Evolutionary conservation across 805 yeast genomes (phyloP).

Genomic region (Metschnikowia amazonensis): DNA sequence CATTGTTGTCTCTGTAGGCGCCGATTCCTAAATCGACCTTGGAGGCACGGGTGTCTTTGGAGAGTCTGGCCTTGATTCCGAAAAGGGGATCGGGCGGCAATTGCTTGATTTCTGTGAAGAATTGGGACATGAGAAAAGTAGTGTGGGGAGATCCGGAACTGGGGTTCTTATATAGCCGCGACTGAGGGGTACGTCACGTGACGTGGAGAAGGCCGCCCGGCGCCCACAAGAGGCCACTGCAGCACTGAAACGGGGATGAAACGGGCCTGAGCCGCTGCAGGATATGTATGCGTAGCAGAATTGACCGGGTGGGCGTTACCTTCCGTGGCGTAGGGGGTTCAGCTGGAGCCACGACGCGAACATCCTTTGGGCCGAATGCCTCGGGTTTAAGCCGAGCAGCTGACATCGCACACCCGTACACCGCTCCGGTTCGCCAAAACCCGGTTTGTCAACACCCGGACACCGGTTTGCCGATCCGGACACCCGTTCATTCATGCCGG

Average conservation of each 20-base stretch:
- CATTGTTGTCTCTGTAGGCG: slow-evolving; percentile 65
- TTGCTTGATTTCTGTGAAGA: slow-evolving; percentile 50
- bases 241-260: too few relatives aligned
- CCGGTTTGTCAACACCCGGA: too few relatives aligned
- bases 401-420: neutral
- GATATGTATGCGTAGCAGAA: too few relatives aligned
- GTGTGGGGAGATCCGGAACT: neutral
- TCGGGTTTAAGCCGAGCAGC: slow-evolving; percentile 1
- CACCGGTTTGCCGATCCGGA: too few relatives aligned
- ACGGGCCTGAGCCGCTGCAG: too few relatives aligned
- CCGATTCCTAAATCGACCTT: slow-evolving; percentile 90
- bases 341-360: neutral
- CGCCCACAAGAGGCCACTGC: too few relatives aligned
- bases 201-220: too few relatives aligned
- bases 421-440: neutral
- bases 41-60: slow-evolving; percentile 51
- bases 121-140: slow-evolving; percentile 27
- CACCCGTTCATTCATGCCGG: too few relatives aligned
- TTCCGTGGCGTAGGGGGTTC: too few relatives aligned
- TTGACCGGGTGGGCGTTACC: too few relatives aligned
- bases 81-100: slow-evolving; percentile 87
- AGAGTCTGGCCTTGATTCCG: slow-evolving; percentile 67
- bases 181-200: slow-evolving; percentile 5
- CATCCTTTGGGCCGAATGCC: slow-evolving; percentile 3
- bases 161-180: slow-evolving; percentile 2